Evolutionary conservation across 176 grass and related monocot genomes (phyloP).

Genomic region (Sorghum bicolor): DNA sequence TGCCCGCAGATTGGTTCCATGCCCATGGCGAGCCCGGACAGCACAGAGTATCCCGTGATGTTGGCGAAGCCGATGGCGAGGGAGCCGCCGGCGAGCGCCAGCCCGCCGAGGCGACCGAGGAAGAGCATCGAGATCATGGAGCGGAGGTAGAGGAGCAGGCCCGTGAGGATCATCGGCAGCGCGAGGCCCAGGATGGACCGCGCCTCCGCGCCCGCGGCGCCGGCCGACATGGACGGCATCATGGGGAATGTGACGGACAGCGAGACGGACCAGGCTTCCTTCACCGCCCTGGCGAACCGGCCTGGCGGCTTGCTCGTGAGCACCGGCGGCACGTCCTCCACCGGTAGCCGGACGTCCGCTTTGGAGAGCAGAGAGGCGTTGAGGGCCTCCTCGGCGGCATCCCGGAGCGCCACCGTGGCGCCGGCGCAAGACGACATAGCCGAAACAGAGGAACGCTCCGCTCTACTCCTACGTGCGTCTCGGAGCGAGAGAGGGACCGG

Average conservation of each 20-base stretch:
- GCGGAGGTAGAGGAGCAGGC: constrained; percentile 73
- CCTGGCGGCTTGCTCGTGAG: constrained; percentile 29
- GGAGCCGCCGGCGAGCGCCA: constrained; percentile 77
- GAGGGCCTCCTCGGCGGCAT: constrained; percentile 7
- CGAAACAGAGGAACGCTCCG: constrained; percentile 25
- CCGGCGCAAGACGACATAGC: constrained; percentile 31
- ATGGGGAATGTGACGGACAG: constrained; percentile 40
- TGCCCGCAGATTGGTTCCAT: constrained; percentile 94
- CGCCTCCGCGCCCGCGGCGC: constrained; percentile 39
- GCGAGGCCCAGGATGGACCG: constrained; percentile 56
- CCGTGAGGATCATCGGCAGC: constrained; percentile 70
- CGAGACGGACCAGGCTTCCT: constrained; percentile 48
- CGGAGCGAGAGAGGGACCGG: neutral
- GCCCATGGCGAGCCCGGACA: constrained; percentile 83
- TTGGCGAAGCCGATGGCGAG: constrained; percentile 92
- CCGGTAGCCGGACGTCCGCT: neutral
- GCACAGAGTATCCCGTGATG: constrained; percentile 79
- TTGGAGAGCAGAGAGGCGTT: constrained; percentile 18
- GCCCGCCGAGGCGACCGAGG: constrained; percentile 61
- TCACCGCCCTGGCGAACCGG: constrained; percentile 23
- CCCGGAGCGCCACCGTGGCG: constrained; percentile 1
- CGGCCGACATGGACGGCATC: constrained; percentile 40
- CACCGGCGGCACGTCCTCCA: constrained; percentile 17
- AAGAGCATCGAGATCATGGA: constrained; percentile 97
- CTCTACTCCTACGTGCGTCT: neutral